Evolutionary conservation across 179 eudicot species (phyloP), one percentile per base, ranked within the genome.

Genomic region (Beta corolliflora): DNA sequence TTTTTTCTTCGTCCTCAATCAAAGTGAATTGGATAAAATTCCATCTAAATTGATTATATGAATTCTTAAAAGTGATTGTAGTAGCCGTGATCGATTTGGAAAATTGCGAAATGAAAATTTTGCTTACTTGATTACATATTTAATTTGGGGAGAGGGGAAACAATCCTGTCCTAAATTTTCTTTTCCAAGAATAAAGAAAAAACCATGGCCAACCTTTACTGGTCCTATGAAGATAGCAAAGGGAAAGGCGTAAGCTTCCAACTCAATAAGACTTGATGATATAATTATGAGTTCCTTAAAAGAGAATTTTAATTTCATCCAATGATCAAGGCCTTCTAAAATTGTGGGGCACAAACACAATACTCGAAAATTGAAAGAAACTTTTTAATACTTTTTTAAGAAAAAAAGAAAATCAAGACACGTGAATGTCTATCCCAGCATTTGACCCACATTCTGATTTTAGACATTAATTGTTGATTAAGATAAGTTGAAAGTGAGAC

Each of bases 361-460:
- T 71, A 63, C 81, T 78, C 29, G 41, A 58, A 54, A 46, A 2
- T 72, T 48, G 21, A 58, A 54, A 46, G 2, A 44, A 66, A 16
- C 63, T 73, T 66, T 29, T 19, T 21, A 41, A 7, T 45, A 48
- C 21, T 21, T 52, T 36, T 70, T 31, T 46, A 76, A 73, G 58
- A 56, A 25, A 65, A 65, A 69, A 5, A 54, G 29, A 45, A 64
- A 79, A 79, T 68, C 59, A 79, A 70, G 36, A 12, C 86, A 80
- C 77, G 83, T 83, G 86, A 83, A 79, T 46, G 77, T 70, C 72
- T 76, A 79, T 60, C 77, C 77, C 77, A 53, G n/a, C 76, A 50
- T 53, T 83, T 70, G 83, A 71, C 83, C 81, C 81, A 80, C 83
- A 70, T 52, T 19, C 50, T 75, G 25, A 21, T 79, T 41, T 78